phyloP scores from a whole-genome alignment of 2,329 filamentous ascomycete genomes.

The Ophiostoma piceae region DNA sequence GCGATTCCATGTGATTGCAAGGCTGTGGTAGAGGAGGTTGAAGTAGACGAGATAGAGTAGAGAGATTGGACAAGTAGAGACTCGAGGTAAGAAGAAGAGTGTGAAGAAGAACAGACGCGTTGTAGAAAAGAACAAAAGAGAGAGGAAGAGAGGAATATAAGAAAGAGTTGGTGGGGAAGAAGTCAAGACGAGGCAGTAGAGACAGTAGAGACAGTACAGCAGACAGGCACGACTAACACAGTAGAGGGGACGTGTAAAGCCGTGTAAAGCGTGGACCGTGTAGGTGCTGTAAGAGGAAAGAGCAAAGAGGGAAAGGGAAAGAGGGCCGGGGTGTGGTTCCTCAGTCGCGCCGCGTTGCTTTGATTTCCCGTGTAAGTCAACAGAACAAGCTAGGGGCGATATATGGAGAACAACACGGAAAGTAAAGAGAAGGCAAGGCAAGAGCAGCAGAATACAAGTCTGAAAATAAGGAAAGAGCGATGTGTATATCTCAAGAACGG shows the following conservation, averaged over 20 bases:
- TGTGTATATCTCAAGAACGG: background rate
- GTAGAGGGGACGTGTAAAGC: slow-evolving; percentile 3
- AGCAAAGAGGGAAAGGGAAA: background rate
- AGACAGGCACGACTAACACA: background rate
- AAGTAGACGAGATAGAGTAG: background rate
- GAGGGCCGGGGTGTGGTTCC: slow-evolving; percentile 13
- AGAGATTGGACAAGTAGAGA: background rate
- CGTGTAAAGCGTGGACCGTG: background rate
- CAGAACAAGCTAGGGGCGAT: slow-evolving; percentile 12
- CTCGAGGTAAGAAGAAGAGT: background rate
- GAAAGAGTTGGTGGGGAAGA: slow-evolving; percentile 1
- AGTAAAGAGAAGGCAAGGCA: background rate
- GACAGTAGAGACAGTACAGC: background rate
- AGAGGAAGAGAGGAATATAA: slow-evolving; percentile 12
- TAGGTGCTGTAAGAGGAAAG: background rate
- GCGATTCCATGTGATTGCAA: background rate
- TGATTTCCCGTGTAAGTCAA: slow-evolving; percentile 16
- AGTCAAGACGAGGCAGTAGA: background rate
- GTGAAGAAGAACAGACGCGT: background rate
- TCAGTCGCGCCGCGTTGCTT: slow-evolving; percentile 14
- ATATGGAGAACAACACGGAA: slow-evolving; percentile 13
- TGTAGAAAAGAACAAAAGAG: background rate
- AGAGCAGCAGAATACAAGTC: background rate
- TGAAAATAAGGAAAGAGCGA: background rate
- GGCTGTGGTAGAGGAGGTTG: background rate